phyloP scores from a whole-genome alignment of 2,329 filamentous ascomycete genomes.

The Colletotrichum acutatum region DNA sequence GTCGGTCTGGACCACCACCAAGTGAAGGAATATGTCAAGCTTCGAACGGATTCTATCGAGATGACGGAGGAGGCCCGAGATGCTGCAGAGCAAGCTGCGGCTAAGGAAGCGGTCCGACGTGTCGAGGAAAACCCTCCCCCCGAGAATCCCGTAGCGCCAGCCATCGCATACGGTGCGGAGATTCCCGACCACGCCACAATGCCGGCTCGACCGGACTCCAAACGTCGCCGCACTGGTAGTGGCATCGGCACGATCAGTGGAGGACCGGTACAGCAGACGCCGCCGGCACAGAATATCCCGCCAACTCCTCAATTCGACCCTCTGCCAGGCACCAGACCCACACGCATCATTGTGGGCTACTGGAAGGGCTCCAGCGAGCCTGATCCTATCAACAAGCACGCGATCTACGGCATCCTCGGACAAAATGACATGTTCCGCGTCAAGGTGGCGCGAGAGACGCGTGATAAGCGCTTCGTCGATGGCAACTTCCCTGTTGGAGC shows the following conservation, averaged over 20 bases:
- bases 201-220: conserved; percentile 50
- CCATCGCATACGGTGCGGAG: conserved; percentile 62
- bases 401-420: conserved; percentile 71
- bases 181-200: conserved; percentile 56
- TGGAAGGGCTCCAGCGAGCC: conserved; percentile 66
- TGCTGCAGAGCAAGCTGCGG: conserved; percentile 54
- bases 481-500: conserved; percentile 71
- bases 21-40: conserved; percentile 71
- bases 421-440: conserved; percentile 74
- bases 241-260: conserved; percentile 48
- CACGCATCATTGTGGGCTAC: conserved; percentile 67
- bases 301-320: conserved; percentile 47
- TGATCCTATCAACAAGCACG: conserved; percentile 64
- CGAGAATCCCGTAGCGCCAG: conserved; percentile 54
- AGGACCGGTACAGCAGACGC: conserved; percentile 33
- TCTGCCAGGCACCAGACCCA: conserved; percentile 64
- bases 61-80: conserved; percentile 52
- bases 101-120: conserved; percentile 58
- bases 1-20: conserved; percentile 65
- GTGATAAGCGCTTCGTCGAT: conserved; percentile 66
- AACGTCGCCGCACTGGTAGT: conserved; percentile 59
- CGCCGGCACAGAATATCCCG: conserved; percentile 8
- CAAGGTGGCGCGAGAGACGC: conserved; percentile 69
- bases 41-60: conserved; percentile 54
- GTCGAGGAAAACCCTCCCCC: conserved; percentile 54